Conservation (phyloP, 2,329 filamentous ascomycete species). For the Cordyceps militaris region DNA sequence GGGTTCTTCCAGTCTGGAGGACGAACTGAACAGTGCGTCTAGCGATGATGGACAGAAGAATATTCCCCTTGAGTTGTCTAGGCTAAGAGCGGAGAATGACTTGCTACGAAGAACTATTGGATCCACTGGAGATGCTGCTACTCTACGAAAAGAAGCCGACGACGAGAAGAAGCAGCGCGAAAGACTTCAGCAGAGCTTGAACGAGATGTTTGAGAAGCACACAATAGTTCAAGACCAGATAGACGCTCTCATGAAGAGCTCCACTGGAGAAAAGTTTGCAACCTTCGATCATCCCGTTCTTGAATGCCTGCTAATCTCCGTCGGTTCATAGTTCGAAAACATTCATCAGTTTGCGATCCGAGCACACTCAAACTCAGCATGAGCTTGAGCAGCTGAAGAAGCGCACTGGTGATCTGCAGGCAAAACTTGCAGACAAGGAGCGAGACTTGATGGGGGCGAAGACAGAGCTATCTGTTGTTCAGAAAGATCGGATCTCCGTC, state of each 20-base stretch:
- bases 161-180: slow-evolving; percentile 44
- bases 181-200: slow-evolving; percentile 46
- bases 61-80: slow-evolving; percentile 46
- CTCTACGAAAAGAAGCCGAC: slow-evolving; percentile 50
- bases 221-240: slow-evolving; percentile 52
- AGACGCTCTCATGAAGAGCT: slow-evolving; percentile 44
- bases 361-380: slow-evolving; percentile 36
- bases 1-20: slow-evolving; percentile 43
- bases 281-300: slow-evolving; percentile 17
- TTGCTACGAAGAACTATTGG: slow-evolving; percentile 49
- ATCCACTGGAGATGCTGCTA: slow-evolving; percentile 46
- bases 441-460: slow-evolving; percentile 47
- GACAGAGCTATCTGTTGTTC: slow-evolving; percentile 47
- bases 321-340: slow-evolving; percentile 41
- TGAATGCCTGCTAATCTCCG: slow-evolving; percentile 32
- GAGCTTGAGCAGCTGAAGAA: slow-evolving; percentile 42
- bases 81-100: slow-evolving; percentile 55
- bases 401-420: slow-evolving; percentile 37
- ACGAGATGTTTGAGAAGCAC: slow-evolving; percentile 52
- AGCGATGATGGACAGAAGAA: slow-evolving; percentile 32
- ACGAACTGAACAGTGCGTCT: slow-evolving; percentile 49
- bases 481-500: slow-evolving; percentile 46
- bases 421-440: slow-evolving; percentile 44
- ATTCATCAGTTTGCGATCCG: slow-evolving; percentile 43
- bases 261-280: slow-evolving; percentile 51